Conservation (phyloP, 306 rosid genomes). For the Crotalaria pallida region DNA sequence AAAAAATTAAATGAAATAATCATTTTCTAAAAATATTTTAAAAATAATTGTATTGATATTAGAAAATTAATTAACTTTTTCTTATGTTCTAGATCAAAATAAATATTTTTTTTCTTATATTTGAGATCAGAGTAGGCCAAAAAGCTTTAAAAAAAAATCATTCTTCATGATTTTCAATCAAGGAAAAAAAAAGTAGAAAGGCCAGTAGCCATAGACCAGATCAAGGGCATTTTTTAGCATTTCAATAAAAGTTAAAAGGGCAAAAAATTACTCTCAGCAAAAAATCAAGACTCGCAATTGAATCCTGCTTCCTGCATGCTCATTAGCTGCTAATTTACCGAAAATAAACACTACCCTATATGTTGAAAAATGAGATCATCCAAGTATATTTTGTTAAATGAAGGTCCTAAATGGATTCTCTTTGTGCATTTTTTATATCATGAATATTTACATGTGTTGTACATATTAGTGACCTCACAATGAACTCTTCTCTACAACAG, state of each 20-base stretch:
- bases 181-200: background rate
- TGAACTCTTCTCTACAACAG: constrained; percentile 22
- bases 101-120: too few relatives aligned
- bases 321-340: background rate
- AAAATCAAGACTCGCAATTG: background rate
- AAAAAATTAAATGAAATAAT: too few relatives aligned
- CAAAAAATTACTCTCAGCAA: background rate
- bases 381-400: background rate
- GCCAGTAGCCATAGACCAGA: background rate
- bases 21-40: too few relatives aligned
- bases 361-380: background rate
- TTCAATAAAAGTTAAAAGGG: too few relatives aligned
- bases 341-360: background rate
- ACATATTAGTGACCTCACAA: constrained; percentile 11
- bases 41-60: too few relatives aligned
- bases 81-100: too few relatives aligned
- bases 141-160: too few relatives aligned
- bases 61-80: too few relatives aligned
- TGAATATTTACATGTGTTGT: constrained; percentile 4
- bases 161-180: background rate
- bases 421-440: background rate
- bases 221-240: background rate
- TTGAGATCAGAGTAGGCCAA: too few relatives aligned
- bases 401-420: background rate
- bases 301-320: background rate